Evolutionary conservation across 2,329 filamentous ascomycete genomes (phyloP).

Genomic region (Paracorniculantispora psalliotae): DNA sequence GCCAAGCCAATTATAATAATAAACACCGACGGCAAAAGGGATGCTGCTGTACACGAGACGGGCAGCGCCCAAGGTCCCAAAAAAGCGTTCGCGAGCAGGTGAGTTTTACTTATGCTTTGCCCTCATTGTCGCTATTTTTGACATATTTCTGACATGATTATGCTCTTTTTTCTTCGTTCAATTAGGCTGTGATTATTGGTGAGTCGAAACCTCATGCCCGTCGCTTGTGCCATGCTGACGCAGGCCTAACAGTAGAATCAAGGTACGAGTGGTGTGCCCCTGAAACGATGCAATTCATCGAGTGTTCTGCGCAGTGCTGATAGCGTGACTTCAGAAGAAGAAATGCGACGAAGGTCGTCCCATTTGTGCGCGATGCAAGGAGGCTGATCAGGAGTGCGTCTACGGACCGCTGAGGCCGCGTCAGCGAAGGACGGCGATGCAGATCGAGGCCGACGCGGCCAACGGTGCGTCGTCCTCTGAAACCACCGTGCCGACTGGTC

Average conservation of each 20-base stretch:
- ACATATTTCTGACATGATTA: background rate
- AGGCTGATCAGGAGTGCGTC: conserved; percentile 43
- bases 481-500: conserved; percentile 18
- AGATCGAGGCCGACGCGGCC: background rate
- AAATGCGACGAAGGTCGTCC: conserved; percentile 53
- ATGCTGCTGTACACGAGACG: conserved; percentile 50
- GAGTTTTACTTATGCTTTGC: conserved; percentile 25
- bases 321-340: conserved; percentile 42
- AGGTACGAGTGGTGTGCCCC: too few relatives aligned
- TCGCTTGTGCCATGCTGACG: conserved; percentile 16
- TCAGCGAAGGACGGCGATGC: conserved; percentile 28
- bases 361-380: conserved; percentile 45
- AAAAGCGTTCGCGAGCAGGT: conserved; percentile 50
- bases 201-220: conserved; percentile 21
- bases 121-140: background rate
- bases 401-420: conserved; percentile 44
- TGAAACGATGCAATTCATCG: too few relatives aligned
- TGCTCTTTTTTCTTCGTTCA: background rate
- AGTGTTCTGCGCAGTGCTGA: too few relatives aligned
- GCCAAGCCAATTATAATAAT: background rate
- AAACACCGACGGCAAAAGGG: background rate
- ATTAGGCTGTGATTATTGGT: conserved; percentile 50
- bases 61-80: conserved; percentile 48
- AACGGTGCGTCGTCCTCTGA: conserved; percentile 11
- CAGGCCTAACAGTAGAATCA: conserved; percentile 42